These are phyloP conservation scores for Rosa lucieae DNA, from an alignment of 306 rosid genomes.

Conservation along the genomic window DNA sequence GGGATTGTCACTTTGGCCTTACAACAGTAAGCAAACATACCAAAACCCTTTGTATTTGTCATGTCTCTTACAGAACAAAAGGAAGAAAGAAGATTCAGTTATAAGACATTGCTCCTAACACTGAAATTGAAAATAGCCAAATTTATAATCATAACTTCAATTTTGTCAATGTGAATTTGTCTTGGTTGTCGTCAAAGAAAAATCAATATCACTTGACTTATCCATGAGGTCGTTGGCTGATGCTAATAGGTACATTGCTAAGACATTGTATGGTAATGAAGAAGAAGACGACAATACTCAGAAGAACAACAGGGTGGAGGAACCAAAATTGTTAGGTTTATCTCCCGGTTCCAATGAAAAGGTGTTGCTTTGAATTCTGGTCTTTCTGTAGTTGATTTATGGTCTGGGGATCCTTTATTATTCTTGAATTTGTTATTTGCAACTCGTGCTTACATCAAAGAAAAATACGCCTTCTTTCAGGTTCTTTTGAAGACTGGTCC, in stretches of 20 bases:
- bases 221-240: constrained; percentile 29
- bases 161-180: not conserved
- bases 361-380: constrained; percentile 41
- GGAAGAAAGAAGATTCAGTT: not conserved
- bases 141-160: not conserved
- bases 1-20: not conserved
- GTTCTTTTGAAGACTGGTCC: constrained; percentile 88
- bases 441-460: constrained; percentile 15
- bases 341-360: constrained; percentile 65
- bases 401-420: constrained; percentile 6
- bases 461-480: constrained; percentile 37
- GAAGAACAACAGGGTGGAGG: constrained; percentile 41
- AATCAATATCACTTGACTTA: not conserved
- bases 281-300: constrained; percentile 57
- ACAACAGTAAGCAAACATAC: not conserved
- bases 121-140: not conserved
- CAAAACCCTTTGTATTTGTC: not conserved
- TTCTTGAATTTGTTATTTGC: constrained; percentile 24
- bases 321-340: constrained; percentile 77
- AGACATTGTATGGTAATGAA: constrained; percentile 65
- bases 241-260: constrained; percentile 79
- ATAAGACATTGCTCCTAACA: not conserved
- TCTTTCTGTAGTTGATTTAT: constrained; percentile 12
- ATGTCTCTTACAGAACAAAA: not conserved
- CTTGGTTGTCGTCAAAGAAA: not conserved